Conservation (phyloP, 805 yeast species). For the Ogataea sp. region DNA sequence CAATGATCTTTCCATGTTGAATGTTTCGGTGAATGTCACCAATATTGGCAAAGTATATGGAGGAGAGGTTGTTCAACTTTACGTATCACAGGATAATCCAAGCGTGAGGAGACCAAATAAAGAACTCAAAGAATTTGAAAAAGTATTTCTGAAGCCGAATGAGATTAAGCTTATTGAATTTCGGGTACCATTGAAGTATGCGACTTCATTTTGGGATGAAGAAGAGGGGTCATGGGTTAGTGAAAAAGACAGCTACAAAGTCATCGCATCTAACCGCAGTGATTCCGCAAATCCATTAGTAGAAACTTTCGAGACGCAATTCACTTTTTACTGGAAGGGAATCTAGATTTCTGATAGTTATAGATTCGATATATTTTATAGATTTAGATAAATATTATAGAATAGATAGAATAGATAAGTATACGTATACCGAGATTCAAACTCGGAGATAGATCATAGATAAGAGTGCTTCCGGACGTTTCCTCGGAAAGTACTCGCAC, state of each 20-base stretch:
- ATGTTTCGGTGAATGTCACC: conserved; percentile 22
- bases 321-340: not conserved
- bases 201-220: conserved; percentile 46
- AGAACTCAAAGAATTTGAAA: conserved; percentile 50
- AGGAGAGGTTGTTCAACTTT: conserved; percentile 47
- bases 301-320: not conserved
- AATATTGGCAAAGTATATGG: conserved; percentile 42
- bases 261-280: not conserved
- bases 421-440: no score
- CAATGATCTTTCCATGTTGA: no score
- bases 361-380: no score
- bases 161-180: conserved; percentile 29
- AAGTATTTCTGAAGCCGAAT: conserved; percentile 37
- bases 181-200: conserved; percentile 34
- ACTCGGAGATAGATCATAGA: not conserved
- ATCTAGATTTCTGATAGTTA: not conserved
- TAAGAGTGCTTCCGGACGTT: not conserved
- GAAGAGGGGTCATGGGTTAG: conserved; percentile 38
- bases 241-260: conserved; percentile 28
- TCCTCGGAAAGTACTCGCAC: conserved; percentile 14
- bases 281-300: not conserved
- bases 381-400: no score
- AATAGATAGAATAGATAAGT: no score
- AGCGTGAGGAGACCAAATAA: conserved; percentile 41
- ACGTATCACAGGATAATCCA: conserved; percentile 27